phyloP scores from a whole-genome alignment of 2,329 filamentous ascomycete species.

The Dryadomyces quercivorus region DNA sequence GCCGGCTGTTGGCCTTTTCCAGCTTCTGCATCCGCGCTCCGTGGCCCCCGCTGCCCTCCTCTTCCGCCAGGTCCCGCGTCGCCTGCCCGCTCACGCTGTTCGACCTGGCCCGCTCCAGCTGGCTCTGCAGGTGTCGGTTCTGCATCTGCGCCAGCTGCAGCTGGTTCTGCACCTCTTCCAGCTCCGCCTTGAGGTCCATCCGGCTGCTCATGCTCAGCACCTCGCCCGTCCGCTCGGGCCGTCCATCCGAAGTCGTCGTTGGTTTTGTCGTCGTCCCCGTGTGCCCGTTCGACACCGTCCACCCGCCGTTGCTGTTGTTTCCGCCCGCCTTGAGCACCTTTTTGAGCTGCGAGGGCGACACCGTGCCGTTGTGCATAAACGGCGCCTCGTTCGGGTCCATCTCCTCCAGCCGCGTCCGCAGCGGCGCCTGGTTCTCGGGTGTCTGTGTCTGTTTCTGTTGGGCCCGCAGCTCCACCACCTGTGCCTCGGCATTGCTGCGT shows the following conservation, averaged over 20 bases:
- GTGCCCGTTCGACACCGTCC: neutral
- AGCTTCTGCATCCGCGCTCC: slow-evolving; percentile 66
- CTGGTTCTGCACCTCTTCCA: slow-evolving; percentile 88
- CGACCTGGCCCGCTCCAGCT: slow-evolving; percentile 53
- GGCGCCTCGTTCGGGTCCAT: slow-evolving; percentile 74
- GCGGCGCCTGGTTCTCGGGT: slow-evolving; percentile 43
- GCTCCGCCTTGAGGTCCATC: slow-evolving; percentile 81
- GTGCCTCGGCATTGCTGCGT: slow-evolving; percentile 68
- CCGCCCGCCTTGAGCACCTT: slow-evolving; percentile 28
- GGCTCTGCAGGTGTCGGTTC: slow-evolving; percentile 81
- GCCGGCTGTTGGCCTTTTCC: slow-evolving; percentile 78
- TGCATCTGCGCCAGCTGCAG: slow-evolving; percentile 92
- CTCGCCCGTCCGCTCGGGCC: slow-evolving; percentile 77
- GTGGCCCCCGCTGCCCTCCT: neutral
- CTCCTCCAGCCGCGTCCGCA: slow-evolving; percentile 68
- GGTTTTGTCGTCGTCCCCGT: slow-evolving; percentile 56
- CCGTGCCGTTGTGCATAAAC: slow-evolving; percentile 26
- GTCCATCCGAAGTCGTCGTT: slow-evolving; percentile 55
- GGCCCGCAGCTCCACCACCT: slow-evolving; percentile 66
- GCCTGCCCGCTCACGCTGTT: slow-evolving; percentile 28
- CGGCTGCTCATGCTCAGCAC: slow-evolving; percentile 73
- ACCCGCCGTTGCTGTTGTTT: neutral
- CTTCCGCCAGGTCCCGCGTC: too few species aligned
- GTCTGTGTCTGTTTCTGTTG: slow-evolving; percentile 32
- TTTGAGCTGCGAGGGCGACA: slow-evolving; percentile 55